phyloP scores from a whole-genome alignment of 2,329 filamentous ascomycete species.

The Thelonectria blattea region DNA sequence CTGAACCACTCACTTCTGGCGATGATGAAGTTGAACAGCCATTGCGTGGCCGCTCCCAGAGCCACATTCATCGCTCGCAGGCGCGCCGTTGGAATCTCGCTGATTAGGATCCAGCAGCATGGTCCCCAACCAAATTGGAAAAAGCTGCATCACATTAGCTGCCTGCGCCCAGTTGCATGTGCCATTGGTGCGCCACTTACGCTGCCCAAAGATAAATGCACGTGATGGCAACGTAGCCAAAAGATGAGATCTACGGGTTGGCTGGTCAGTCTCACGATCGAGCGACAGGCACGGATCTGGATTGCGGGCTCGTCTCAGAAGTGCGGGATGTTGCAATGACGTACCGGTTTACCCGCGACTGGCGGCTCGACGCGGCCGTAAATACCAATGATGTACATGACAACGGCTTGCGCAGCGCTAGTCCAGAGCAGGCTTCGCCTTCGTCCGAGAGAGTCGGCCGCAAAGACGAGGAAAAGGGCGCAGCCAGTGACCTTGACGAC shows the following conservation, averaged over 20 bases:
- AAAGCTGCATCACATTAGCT: slow-evolving; percentile 46
- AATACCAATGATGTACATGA: slow-evolving; percentile 75
- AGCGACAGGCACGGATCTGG: too few species aligned
- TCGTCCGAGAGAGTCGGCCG: slow-evolving; percentile 72
- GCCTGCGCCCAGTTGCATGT: not conserved
- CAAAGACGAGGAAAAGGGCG: slow-evolving; percentile 68
- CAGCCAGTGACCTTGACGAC: slow-evolving; percentile 72
- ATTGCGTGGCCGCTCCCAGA: slow-evolving; percentile 71
- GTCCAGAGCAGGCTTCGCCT: slow-evolving; percentile 67
- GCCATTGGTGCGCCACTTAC: slow-evolving; percentile 32
- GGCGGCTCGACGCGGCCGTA: slow-evolving; percentile 70
- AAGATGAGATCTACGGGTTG: slow-evolving; percentile 57
- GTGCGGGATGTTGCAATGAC: slow-evolving; percentile 14
- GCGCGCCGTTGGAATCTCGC: slow-evolving; percentile 71
- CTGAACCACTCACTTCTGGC: slow-evolving; percentile 54
- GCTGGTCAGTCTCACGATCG: not conserved
- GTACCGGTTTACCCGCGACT: slow-evolving; percentile 52
- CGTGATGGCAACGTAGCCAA: slow-evolving; percentile 73
- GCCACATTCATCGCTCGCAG: slow-evolving; percentile 72
- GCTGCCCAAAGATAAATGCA: slow-evolving; percentile 75
- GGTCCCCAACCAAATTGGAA: slow-evolving; percentile 77
- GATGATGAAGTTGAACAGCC: slow-evolving; percentile 78
- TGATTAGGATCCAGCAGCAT: slow-evolving; percentile 74
- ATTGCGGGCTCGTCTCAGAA: too few species aligned
- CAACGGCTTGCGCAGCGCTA: slow-evolving; percentile 63